Evolutionary conservation across 169 alveolate species (phyloP).

Genomic region (Miamiensis avidus): DNA sequence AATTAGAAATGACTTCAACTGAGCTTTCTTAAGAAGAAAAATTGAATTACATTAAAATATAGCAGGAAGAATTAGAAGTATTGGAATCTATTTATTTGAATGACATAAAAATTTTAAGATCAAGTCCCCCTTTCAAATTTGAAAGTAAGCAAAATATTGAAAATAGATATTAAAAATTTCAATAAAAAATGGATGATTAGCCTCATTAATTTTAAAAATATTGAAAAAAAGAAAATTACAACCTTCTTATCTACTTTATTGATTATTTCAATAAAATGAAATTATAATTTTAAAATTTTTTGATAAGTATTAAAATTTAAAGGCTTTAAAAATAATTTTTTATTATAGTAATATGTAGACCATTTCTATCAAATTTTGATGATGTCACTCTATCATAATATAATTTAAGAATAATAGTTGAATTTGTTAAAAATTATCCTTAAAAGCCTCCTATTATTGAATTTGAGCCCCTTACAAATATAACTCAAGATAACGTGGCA

Average conservation of each 20-base stretch:
- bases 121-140: slow-evolving; percentile 13
- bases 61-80: slow-evolving; percentile 28
- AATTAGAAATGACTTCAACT: too few species aligned
- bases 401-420: slow-evolving; percentile 16
- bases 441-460: slow-evolving; percentile 2
- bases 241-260: too few species aligned
- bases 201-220: too few species aligned
- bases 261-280: too few species aligned
- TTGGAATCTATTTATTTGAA: slow-evolving; percentile 21
- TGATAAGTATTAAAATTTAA: neutral
- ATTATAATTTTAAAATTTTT: too few species aligned
- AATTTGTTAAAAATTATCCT: slow-evolving; percentile 17
- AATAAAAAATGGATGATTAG: too few species aligned
- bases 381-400: slow-evolving; percentile 2
- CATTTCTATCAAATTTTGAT: slow-evolving; percentile 4
- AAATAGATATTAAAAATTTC: too few species aligned
- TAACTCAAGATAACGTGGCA: slow-evolving; percentile 22
- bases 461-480: slow-evolving; percentile 7
- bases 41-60: neutral
- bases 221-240: too few species aligned
- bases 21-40: neutral
- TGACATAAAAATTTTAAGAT: slow-evolving; percentile 15
- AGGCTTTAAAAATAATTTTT: too few species aligned
- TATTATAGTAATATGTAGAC: slow-evolving; percentile 22
- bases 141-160: slow-evolving; percentile 1